Evolutionary conservation across 2,329 filamentous ascomycete species (phyloP), one percentile per base, ranked within the genome.

Genomic region (Aspergillus glaucus): DNA sequence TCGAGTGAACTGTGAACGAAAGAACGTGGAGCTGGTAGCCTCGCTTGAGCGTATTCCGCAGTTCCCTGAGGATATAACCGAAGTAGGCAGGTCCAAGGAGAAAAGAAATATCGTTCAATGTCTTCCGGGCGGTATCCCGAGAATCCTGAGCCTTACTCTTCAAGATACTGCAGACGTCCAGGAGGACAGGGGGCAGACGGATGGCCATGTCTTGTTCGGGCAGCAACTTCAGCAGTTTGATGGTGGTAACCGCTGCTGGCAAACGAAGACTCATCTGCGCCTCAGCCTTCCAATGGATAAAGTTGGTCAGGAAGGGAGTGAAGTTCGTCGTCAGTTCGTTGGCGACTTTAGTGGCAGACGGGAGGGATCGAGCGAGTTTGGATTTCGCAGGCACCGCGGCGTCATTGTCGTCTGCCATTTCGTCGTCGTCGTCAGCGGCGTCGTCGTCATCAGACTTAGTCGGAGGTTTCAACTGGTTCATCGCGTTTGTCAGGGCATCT

Each of bases 21-120:
- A 98, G 76, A 8, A 98, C 90, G 66, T 98, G 93, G 36, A 97
- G 79, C 62, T 98, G 93, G 62, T 94, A 95, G 4, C 93, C 93
- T 60, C 85, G 81, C 43, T 84, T 85, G 10, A 98, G 77, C 6
- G 92, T 88, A 49, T 86, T 85, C 44, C 89, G 80, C 21, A 98
- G 75, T 64, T 97, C 91, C 63, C 91, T 94, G 50, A 98, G 75
- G n/a, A 98, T 84, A 66, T 97, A 97, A 2, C 87, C 87, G 59
- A 98, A 86, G 65, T 88, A 94, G 1, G 81, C 77, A 0, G 92
- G 81, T 0, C 93, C 93, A 36, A 96, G 78, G 30, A 95, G 77
- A 9, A 81, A 78, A 8, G 89, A 81, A 56, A 97, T 93, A 51
- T 94, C 87, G 15, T 87, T 82, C 26, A 98, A 75, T 0, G 93